Conservation (phyloP, 2,329 filamentous ascomycete species). For the Stagonosporopsis vannaccii region DNA sequence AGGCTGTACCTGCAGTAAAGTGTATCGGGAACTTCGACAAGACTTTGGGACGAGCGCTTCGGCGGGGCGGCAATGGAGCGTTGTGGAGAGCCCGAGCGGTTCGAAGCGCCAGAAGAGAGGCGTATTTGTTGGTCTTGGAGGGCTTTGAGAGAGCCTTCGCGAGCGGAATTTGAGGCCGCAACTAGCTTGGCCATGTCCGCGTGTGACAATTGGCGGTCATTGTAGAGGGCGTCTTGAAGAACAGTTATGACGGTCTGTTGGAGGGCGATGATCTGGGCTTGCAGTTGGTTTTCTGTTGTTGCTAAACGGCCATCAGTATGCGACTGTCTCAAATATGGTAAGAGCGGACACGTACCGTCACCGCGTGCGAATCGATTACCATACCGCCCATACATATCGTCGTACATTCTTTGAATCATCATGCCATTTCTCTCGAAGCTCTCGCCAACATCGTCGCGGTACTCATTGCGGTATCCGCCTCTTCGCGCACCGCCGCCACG, state of each 20-base stretch:
- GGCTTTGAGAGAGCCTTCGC: slow-evolving; percentile 51
- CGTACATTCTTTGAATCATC: slow-evolving; percentile 48
- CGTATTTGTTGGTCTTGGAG: slow-evolving; percentile 47
- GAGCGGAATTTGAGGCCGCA: slow-evolving; percentile 51
- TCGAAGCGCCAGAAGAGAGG: slow-evolving; percentile 25
- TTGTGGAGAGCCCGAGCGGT: slow-evolving; percentile 27
- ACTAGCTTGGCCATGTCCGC: slow-evolving; percentile 51
- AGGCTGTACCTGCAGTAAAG: slow-evolving; percentile 48
- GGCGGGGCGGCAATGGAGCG: slow-evolving; percentile 31
- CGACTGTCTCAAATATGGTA: neutral
- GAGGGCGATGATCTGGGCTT: slow-evolving; percentile 53
- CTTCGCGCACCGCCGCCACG: slow-evolving; percentile 4
- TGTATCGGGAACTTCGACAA: slow-evolving; percentile 27
- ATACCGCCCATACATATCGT: slow-evolving; percentile 46
- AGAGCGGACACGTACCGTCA: slow-evolving; percentile 43
- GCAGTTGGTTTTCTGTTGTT: slow-evolving; percentile 52
- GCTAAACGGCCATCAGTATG: slow-evolving; percentile 32
- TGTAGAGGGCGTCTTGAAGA: slow-evolving; percentile 53
- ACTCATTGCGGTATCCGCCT: slow-evolving; percentile 30
- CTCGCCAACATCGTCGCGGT: slow-evolving; percentile 40
- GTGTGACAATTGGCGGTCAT: slow-evolving; percentile 49
- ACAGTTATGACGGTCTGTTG: slow-evolving; percentile 55
- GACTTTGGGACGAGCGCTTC: slow-evolving; percentile 34
- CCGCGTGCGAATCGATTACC: slow-evolving; percentile 50
- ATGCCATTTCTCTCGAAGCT: slow-evolving; percentile 43